Conservation (phyloP, 75 land plant genomes). For the Adiantum capillusveneris region DNA sequence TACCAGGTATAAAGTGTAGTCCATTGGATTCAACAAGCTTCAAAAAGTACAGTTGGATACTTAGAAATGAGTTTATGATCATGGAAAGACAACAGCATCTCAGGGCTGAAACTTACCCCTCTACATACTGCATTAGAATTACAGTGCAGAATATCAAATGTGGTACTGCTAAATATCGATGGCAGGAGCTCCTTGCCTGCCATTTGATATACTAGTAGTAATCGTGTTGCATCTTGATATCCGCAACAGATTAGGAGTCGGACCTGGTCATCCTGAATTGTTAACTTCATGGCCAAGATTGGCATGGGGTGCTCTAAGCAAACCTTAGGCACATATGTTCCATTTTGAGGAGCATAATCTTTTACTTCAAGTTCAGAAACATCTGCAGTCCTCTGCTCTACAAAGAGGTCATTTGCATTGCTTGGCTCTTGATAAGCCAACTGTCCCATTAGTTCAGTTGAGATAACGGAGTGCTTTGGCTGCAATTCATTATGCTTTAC, state of each 20-base stretch:
- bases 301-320: slow-evolving; percentile 48
- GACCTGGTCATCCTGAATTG: slow-evolving; percentile 20
- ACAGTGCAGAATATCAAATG: not conserved
- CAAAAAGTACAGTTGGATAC: not conserved
- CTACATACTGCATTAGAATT: not conserved
- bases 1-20: slow-evolving; percentile 63
- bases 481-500: no score
- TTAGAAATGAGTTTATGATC: not conserved
- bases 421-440: no score
- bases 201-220: slow-evolving; percentile 47
- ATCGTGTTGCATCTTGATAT: slow-evolving; percentile 16
- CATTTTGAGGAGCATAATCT: not conserved
- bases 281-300: slow-evolving; percentile 35
- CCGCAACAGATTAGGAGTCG: slow-evolving; percentile 47
- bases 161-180: not conserved
- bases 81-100: not conserved
- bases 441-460: no score
- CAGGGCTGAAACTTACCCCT: not conserved
- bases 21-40: slow-evolving; percentile 23
- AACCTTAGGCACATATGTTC: slow-evolving; percentile 27
- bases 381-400: not conserved
- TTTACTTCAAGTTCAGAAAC: not conserved
- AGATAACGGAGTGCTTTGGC: no score
- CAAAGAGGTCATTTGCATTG: not conserved
- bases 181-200: slow-evolving; percentile 8